These are phyloP conservation scores for Pezicula carpinea DNA, from an alignment of 2,329 filamentous ascomycete species.

Conservation along the genomic window DNA sequence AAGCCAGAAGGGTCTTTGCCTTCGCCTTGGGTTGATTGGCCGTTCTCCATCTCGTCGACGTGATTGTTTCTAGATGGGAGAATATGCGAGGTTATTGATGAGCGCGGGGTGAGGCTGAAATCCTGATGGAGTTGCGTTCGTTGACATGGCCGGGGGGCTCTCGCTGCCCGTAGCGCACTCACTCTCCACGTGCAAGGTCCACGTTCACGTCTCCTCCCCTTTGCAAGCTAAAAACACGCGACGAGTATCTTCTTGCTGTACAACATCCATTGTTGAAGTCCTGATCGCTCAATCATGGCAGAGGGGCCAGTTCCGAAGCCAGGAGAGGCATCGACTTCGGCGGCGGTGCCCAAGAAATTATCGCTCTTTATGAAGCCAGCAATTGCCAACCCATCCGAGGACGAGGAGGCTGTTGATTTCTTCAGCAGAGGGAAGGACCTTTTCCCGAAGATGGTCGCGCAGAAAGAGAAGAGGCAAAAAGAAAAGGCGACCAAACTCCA, in stretches of 20 bases:
- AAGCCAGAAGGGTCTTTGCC: slow-evolving; percentile 93
- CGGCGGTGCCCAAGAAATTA: slow-evolving; percentile 21
- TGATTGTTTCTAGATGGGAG: neutral
- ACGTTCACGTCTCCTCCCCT: too few relatives aligned
- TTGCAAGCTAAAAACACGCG: too few relatives aligned
- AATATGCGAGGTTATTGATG: slow-evolving; percentile 2
- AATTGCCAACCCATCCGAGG: slow-evolving; percentile 35
- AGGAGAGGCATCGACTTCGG: too few relatives aligned
- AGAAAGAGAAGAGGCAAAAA: slow-evolving; percentile 32
- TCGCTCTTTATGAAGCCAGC: slow-evolving; percentile 52
- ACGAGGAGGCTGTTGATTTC: slow-evolving; percentile 35
- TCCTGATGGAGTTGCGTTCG: neutral
- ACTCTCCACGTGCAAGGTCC: too few relatives aligned
- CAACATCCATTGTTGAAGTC: too few relatives aligned
- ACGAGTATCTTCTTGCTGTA: too few relatives aligned
- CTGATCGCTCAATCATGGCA: too few relatives aligned
- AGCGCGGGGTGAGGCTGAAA: slow-evolving; percentile 2
- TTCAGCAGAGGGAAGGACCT: slow-evolving; percentile 44
- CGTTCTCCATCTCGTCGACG: slow-evolving; percentile 68
- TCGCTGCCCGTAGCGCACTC: neutral
- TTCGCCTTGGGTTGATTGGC: slow-evolving; percentile 53
- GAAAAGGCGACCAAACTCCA: slow-evolving; percentile 22
- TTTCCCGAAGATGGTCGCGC: slow-evolving; percentile 39
- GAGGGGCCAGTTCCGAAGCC: too few relatives aligned
- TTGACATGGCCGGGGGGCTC: neutral